phyloP scores from a whole-genome alignment of 495 filamentous ascomycete genomes.

The Pyrenopolyporus hunteri region DNA sequence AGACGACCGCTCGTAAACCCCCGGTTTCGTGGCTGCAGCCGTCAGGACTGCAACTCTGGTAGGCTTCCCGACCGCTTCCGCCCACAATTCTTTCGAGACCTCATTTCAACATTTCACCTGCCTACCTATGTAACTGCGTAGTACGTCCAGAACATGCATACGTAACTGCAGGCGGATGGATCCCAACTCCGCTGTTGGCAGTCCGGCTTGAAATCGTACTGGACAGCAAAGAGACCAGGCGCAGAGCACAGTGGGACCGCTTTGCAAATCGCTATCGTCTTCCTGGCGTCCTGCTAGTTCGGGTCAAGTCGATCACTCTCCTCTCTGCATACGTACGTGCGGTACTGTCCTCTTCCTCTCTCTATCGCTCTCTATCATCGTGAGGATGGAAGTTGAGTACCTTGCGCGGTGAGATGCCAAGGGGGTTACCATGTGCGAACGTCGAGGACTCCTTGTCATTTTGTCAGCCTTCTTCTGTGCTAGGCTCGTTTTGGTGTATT shows the following conservation, averaged over 20 bases:
- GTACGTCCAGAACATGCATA: constrained; percentile 21
- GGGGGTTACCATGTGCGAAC: constrained; percentile 14
- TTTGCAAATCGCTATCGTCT: constrained; percentile 30
- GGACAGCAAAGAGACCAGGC: constrained; percentile 23
- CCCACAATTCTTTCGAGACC: constrained; percentile 29
- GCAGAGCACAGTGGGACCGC: constrained; percentile 18
- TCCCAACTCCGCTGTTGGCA: constrained; percentile 24
- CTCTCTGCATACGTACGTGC: no score
- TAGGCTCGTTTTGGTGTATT: constrained; percentile 27
- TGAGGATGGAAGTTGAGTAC: no score
- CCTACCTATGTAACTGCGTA: no score
- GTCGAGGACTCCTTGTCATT: constrained; percentile 21
- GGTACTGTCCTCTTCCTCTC: no score
- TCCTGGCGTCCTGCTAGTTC: constrained; percentile 15
- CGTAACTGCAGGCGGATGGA: constrained; percentile 34
- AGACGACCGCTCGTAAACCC: not conserved
- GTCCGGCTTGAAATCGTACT: constrained; percentile 10
- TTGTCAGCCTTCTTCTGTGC: constrained; percentile 27
- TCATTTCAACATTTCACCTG: constrained; percentile 44
- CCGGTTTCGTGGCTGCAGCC: constrained; percentile 29
- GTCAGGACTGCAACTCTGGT: constrained; percentile 19
- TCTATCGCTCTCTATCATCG: no score
- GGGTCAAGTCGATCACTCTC: constrained; percentile 5
- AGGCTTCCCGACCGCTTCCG: constrained; percentile 27
- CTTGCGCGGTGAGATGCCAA: constrained; percentile 28